A percentile compares a stretch with the other conserved stretches of the same genome.
Evolutionary conservation across 75 land plant genomes (phyloP).

Genomic region (Cunninghamia lanceolata): DNA sequence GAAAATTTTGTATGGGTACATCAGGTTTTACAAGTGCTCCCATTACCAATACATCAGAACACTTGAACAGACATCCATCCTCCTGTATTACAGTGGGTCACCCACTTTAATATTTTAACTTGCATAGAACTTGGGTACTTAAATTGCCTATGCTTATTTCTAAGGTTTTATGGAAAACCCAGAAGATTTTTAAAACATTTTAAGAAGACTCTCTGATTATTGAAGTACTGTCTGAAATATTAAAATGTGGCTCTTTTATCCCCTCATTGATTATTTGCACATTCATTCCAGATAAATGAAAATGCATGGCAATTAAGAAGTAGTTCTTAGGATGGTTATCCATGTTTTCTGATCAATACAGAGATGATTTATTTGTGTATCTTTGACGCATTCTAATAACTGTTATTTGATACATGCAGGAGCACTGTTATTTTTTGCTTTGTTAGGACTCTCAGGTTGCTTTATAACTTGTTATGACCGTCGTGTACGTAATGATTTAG

Average conservation of each 20-base stretch:
- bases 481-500: constrained; percentile 85
- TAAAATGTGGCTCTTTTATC: neutral
- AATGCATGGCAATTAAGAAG: neutral
- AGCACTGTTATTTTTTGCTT: constrained; percentile 80
- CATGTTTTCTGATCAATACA: neutral
- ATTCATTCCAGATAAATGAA: neutral
- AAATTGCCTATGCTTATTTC: neutral
- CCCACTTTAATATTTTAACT: neutral
- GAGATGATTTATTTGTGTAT: neutral
- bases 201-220: neutral
- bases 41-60: neutral
- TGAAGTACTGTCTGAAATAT: neutral
- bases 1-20: no score
- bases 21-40: neutral
- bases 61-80: neutral
- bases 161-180: neutral
- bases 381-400: neutral
- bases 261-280: neutral
- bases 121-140: neutral
- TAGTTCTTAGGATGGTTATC: neutral
- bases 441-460: constrained; percentile 91
- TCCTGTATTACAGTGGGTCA: neutral
- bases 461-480: constrained; percentile 95
- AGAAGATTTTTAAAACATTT: neutral
- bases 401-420: constrained; percentile 38